Percentiles rank a stretch among this genome's conserved stretches.
Evolutionary conservation across 768 basidiomycete genomes (phyloP).

Genomic region (Leccinum uliginosum): DNA sequence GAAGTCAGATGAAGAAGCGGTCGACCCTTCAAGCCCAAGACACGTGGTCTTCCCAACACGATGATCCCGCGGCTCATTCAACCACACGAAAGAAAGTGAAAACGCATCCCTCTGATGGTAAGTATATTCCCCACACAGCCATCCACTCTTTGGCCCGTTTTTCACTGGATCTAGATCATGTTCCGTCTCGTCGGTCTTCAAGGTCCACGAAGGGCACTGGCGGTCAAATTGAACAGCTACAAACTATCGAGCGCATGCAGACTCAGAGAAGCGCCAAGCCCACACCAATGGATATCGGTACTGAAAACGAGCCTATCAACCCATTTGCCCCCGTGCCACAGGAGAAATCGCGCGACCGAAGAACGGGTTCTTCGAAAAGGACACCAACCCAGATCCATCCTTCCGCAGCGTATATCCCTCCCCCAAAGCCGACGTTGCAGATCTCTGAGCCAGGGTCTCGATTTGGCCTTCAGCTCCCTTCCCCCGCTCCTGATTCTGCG

Average conservation of each 20-base stretch:
- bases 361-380: background rate
- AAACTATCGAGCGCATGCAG: background rate
- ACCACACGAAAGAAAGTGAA: background rate
- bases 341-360: background rate
- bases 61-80: background rate
- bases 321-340: background rate
- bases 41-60: background rate
- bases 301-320: background rate
- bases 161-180: background rate
- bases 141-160: too few relatives aligned
- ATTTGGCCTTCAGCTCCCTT: background rate
- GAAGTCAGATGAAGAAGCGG: too few relatives aligned
- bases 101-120: background rate
- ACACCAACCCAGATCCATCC: background rate
- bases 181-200: background rate
- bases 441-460: background rate
- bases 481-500: background rate
- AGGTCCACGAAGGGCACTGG: background rate
- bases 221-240: background rate
- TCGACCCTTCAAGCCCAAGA: background rate
- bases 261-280: background rate
- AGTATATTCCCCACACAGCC: background rate
- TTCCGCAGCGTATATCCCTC: background rate
- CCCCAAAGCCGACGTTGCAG: background rate
- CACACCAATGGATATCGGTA: background rate